These are phyloP conservation scores for Agrocybe pediades DNA, from an alignment of 768 basidiomycete species.

Conservation along the genomic window DNA sequence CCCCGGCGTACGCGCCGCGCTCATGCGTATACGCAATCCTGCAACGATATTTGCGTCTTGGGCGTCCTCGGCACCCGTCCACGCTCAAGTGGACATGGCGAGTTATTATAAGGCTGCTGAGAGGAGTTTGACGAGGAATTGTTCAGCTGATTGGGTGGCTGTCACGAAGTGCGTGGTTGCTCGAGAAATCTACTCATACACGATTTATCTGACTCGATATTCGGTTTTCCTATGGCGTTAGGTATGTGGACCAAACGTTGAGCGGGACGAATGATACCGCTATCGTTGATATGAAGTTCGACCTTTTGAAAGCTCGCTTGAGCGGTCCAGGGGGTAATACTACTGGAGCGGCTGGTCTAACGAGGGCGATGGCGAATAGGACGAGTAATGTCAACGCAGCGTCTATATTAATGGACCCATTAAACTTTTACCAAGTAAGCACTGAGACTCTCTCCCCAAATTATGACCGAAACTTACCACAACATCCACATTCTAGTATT, in stretches of 20 bases:
- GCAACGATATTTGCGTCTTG: conserved; percentile 46
- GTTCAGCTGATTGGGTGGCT: conserved; percentile 53
- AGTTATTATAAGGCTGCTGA: conserved; percentile 53
- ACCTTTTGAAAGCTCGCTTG: conserved; percentile 39
- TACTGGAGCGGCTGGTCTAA: conserved; percentile 34
- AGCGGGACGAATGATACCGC: conserved; percentile 31
- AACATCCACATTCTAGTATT: conserved; percentile 33
- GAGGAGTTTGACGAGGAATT: conserved; percentile 49
- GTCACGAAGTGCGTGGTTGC: conserved; percentile 32
- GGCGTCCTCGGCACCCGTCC: conserved; percentile 52
- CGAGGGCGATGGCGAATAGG: conserved; percentile 30
- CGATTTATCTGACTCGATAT: neutral
- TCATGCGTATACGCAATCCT: conserved; percentile 48
- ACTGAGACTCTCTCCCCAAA: neutral
- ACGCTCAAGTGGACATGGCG: conserved; percentile 52
- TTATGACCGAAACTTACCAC: neutral
- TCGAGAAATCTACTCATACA: neutral
- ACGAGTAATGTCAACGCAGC: conserved; percentile 42
- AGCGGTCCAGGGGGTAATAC: conserved; percentile 46
- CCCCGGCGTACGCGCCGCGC: conserved; percentile 45
- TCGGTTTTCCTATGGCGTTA: neutral
- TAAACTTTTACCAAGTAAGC: conserved; percentile 47
- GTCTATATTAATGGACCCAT: conserved; percentile 48
- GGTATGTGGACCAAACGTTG: conserved; percentile 37
- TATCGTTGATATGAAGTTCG: conserved; percentile 41